These are phyloP conservation scores for Spatholobus suberectus DNA, from an alignment of 306 rosid genomes.

Conservation along the genomic window DNA sequence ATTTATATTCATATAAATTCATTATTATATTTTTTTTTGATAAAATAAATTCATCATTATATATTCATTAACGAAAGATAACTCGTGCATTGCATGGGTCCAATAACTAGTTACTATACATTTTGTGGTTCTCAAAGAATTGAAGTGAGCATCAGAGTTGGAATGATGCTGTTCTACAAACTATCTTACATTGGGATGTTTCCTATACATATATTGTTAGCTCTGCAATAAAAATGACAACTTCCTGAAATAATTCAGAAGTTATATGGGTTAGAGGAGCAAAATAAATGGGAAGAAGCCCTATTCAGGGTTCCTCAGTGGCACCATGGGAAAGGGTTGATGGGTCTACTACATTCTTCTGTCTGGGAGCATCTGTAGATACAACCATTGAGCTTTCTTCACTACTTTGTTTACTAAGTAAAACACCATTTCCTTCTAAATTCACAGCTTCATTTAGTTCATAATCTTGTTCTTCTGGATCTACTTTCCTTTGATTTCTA, in stretches of 20 bases:
- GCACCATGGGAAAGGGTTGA: constrained; percentile 39
- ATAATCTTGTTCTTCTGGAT: constrained; percentile 43
- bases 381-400: constrained; percentile 47
- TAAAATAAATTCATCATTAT: too few relatives aligned
- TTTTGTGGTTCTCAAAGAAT: constrained; percentile 41
- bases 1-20: too few relatives aligned
- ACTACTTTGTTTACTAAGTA: constrained; percentile 48
- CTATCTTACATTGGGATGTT: constrained; percentile 34
- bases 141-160: constrained; percentile 38
- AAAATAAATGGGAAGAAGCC: constrained; percentile 41
- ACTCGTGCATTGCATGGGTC: too few relatives aligned
- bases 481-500: constrained; percentile 47
- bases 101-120: too few relatives aligned
- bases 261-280: constrained; percentile 46
- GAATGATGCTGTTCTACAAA: constrained; percentile 35
- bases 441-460: constrained; percentile 49
- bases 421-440: constrained; percentile 67
- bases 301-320: constrained; percentile 45
- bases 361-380: constrained; percentile 35
- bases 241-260: constrained; percentile 41
- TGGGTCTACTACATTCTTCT: constrained; percentile 37
- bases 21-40: too few relatives aligned
- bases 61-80: too few relatives aligned
- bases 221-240: constrained; percentile 39
- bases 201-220: constrained; percentile 51